Conservation (phyloP, 768 basidiomycete species). For the Tulasnella sp. region DNA sequence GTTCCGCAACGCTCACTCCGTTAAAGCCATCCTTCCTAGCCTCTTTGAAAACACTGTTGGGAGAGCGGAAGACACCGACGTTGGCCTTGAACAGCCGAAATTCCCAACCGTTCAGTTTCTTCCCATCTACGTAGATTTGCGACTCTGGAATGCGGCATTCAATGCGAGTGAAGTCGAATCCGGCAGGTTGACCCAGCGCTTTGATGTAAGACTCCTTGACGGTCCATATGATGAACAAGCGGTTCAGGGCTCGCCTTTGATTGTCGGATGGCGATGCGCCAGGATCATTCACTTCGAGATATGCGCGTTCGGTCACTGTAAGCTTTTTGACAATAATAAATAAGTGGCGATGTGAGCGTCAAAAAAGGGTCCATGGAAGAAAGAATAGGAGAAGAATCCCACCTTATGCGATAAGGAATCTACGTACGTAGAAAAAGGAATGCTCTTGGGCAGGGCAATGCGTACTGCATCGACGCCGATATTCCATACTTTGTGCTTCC, state of each 20-base stretch:
- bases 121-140: conserved; percentile 53
- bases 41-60: neutral
- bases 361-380: too few species aligned
- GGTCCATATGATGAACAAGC: conserved; percentile 65
- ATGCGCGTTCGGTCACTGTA: conserved; percentile 41
- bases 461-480: conserved; percentile 73
- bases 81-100: conserved; percentile 69
- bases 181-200: conserved; percentile 69
- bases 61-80: conserved; percentile 40
- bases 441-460: conserved; percentile 48
- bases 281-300: conserved; percentile 30
- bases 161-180: conserved; percentile 71
- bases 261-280: conserved; percentile 28
- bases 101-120: conserved; percentile 69
- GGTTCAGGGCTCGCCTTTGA: conserved; percentile 57
- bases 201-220: conserved; percentile 75
- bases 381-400: conserved; percentile 19
- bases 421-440: conserved; percentile 48
- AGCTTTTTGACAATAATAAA: conserved; percentile 26
- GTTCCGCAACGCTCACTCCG: conserved; percentile 7
- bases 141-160: conserved; percentile 65
- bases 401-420: conserved; percentile 72
- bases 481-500: conserved; percentile 62
- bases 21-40: conserved; percentile 3
- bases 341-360: neutral